phyloP scores from a whole-genome alignment of 371 early-diverging fungal species.

The Zychaea mexicana region DNA sequence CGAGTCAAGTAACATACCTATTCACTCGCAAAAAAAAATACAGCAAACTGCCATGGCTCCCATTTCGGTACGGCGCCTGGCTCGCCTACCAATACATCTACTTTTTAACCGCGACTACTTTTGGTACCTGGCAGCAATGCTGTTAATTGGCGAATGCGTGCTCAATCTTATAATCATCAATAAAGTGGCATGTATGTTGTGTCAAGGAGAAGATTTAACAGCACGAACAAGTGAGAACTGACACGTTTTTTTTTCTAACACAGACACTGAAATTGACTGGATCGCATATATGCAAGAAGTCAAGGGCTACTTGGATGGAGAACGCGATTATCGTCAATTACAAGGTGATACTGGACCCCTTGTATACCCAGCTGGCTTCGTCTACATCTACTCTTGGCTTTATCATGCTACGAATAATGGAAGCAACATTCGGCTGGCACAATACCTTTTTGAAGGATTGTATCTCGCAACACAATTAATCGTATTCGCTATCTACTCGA shows the following conservation, averaged over 20 bases:
- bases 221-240: background rate
- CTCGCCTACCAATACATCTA: conserved; percentile 4
- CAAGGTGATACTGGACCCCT: conserved; percentile 93
- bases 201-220: too few species aligned
- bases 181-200: conserved; percentile 50
- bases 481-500: conserved; percentile 68
- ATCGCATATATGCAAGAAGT: conserved; percentile 94
- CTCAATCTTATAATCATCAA: conserved; percentile 57
- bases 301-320: conserved; percentile 72
- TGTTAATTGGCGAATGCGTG: conserved; percentile 53
- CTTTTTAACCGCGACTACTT: conserved; percentile 63
- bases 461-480: conserved; percentile 68
- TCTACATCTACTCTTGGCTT: conserved; percentile 81
- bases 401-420: conserved; percentile 75
- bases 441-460: conserved; percentile 78
- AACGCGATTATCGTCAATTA: conserved; percentile 79
- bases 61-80: background rate
- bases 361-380: conserved; percentile 95
- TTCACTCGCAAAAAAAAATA: too few species aligned
- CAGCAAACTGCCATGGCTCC: background rate
- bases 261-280: conserved; percentile 96
- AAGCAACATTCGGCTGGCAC: conserved; percentile 68
- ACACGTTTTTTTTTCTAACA: background rate
- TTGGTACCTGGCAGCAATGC: conserved; percentile 62
- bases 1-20: too few species aligned